Evolutionary conservation across 2,329 filamentous ascomycete genomes (phyloP), one percentile per base, ranked within the genome.

Genomic region (Plenodomus tracheiphilus): DNA sequence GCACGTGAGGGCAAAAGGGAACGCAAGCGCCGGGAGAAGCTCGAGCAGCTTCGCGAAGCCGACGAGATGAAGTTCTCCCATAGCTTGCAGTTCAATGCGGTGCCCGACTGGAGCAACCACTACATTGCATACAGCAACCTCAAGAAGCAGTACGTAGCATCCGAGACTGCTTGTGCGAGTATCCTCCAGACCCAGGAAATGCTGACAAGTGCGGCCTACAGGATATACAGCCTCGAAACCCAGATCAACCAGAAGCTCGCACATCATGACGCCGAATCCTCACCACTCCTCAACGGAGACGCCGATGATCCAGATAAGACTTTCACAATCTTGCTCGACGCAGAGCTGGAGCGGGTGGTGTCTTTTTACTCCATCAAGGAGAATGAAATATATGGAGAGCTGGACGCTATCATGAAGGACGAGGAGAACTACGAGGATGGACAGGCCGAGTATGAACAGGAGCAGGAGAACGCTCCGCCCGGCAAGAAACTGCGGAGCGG

Each of bases 11-110:
- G 41, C 50, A 64, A 58, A 53, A 56, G 61, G 38, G 68, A 66
- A 39, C 59, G 59, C 20, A 85, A 82, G 72, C 76, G 80, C 66
- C 74, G 75, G 59, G 78, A 81, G 71, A 91, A 91, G 79, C 81
- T 84, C 72, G 78, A 79, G 68, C 83, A 83, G 80, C 85, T 92
- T 65, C 83, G 89, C 63, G 79, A 86, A 62, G 83, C 80, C 59
- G 86, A 88, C 85, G 89, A 91, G 70, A 99, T 99, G 94, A 97
- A 97, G 86, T 99, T 99, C 81, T 97, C 93, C 16, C 94, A 99
- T 74, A 97, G 93, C 76, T 87, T 99, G 64, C 94, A 99, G 80
- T 99, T 99, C 78, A 99, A 99, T 79, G 92, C 94, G 56, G 94
- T 99, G 64, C 94, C 94, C n/a, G 94, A 99, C 76, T 99, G 94